phyloP scores from a whole-genome alignment of 805 yeast species.

The Brettanomyces anomalus region DNA sequence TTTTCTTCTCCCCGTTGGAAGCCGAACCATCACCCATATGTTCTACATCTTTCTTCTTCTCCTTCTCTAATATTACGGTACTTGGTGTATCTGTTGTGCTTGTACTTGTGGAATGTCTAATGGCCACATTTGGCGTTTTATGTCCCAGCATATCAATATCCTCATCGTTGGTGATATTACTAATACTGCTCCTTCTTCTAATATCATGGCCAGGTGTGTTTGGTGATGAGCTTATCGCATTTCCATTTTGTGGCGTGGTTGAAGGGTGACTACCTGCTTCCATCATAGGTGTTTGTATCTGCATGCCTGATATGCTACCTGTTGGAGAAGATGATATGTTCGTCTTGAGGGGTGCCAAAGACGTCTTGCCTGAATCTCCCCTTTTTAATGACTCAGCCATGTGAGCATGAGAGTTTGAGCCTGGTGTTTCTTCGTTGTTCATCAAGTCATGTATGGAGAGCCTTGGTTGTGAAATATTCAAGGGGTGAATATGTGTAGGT shows the following conservation, averaged over 20 bases:
- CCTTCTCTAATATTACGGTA: neutral
- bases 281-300: neutral
- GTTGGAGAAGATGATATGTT: neutral
- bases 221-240: neutral
- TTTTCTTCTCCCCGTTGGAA: neutral
- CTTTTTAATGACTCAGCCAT: neutral
- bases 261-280: neutral
- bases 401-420: neutral
- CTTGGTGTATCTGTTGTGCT: neutral
- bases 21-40: too few species aligned
- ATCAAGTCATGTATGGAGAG: conserved; percentile 25
- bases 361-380: neutral
- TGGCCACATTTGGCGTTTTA: conserved; percentile 24
- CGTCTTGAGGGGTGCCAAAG: neutral
- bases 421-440: conserved; percentile 15
- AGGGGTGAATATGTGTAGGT: neutral
- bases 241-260: too few species aligned
- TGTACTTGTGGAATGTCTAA: conserved; percentile 5
- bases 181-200: conserved; percentile 21
- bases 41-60: neutral
- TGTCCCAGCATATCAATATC: conserved; percentile 36
- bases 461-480: conserved; percentile 15
- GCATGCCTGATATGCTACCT: neutral
- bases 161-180: conserved; percentile 34
- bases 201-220: conserved; percentile 1